Conservation (phyloP, 495 filamentous ascomycete species). For the Hypoxylon cercidicola region DNA sequence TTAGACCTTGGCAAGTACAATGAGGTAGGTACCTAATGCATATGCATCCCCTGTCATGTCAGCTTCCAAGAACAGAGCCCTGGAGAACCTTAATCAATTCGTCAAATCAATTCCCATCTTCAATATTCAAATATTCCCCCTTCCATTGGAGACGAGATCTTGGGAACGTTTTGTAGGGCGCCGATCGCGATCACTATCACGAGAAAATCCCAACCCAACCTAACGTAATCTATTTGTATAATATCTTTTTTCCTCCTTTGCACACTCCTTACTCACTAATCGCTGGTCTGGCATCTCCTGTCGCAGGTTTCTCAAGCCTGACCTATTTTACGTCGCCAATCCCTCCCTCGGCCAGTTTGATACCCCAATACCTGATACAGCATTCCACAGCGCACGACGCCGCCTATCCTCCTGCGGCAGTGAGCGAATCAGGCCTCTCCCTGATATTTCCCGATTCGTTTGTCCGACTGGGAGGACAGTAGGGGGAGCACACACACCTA, state of each 20-base stretch:
- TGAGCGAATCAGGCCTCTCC: constrained; percentile 48
- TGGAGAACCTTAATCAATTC: constrained; percentile 29
- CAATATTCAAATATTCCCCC: constrained; percentile 28
- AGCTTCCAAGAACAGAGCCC: constrained; percentile 6
- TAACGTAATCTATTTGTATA: constrained; percentile 20
- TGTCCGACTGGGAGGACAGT: constrained; percentile 38
- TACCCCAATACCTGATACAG: constrained; percentile 50
- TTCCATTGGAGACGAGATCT: constrained; percentile 25
- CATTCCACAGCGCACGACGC: constrained; percentile 50
- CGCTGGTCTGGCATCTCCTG: constrained; percentile 30
- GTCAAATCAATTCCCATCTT: constrained; percentile 38
- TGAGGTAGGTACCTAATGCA: constrained; percentile 12
- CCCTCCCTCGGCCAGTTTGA: constrained; percentile 35
- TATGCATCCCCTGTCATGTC: constrained; percentile 11
- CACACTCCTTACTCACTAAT: constrained; percentile 19
- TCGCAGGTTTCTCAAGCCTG: constrained; percentile 34
- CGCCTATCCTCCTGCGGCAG: constrained; percentile 47
- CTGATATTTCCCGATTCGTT: constrained; percentile 46
- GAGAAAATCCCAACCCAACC: constrained; percentile 11
- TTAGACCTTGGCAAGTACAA: constrained; percentile 3
- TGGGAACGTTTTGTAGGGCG: constrained; percentile 20
- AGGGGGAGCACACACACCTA: constrained; percentile 18
- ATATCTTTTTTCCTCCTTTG: constrained; percentile 11
- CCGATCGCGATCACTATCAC: constrained; percentile 12
- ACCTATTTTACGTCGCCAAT: constrained; percentile 31